Evolutionary conservation across 164 flowering plant genomes (phyloP), one percentile per base, ranked within the genome.

Genomic region (Platanus orientalis): DNA sequence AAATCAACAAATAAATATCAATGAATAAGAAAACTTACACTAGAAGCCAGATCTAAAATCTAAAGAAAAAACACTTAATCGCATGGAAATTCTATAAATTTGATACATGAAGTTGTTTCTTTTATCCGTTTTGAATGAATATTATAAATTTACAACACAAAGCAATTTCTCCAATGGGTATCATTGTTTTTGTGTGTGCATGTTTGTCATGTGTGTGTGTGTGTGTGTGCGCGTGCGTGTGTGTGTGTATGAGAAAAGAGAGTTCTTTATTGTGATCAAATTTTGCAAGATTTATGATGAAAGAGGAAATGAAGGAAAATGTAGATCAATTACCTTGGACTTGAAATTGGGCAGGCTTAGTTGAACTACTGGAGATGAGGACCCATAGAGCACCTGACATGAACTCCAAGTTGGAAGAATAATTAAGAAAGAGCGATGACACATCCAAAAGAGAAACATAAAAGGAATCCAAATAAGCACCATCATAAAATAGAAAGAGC

Each of bases 331-430:
- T 69, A 84, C 98, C 96, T 92, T 92, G 71, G 93, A 81, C 77
- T 92, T 92, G 84, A 92, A 92, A 71, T 92, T 92, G 62, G 87
- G 75, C 6, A 93, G 88, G 59, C 71, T 86, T 23, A 92, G 80
- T 72, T 88, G 96, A 71, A 88, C 54, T 14, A 88, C 98, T 3
- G 96, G 96, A 13, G 98, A 85, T 7, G 98, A 88, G 0, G 96
- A 74, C 6, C 84, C 87, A 60, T 90, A 92, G 23, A 92, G 76
- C 0, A 93, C 96, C 63, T 27, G 2, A 66, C 80, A 9, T n/a
- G 58, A 36, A 69, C 66, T 63, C 40, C 59, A 26, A 63, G 20
- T 20, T 42, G 20, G 29, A 64, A 4, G 17, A 69, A 17, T 42
- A 76, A 54, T 12, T 68, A 25, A 42, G 68, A 56, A 16, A 74